Evolutionary conservation across 805 yeast species (phyloP).

Genomic region (Kuraishia molischiana): DNA sequence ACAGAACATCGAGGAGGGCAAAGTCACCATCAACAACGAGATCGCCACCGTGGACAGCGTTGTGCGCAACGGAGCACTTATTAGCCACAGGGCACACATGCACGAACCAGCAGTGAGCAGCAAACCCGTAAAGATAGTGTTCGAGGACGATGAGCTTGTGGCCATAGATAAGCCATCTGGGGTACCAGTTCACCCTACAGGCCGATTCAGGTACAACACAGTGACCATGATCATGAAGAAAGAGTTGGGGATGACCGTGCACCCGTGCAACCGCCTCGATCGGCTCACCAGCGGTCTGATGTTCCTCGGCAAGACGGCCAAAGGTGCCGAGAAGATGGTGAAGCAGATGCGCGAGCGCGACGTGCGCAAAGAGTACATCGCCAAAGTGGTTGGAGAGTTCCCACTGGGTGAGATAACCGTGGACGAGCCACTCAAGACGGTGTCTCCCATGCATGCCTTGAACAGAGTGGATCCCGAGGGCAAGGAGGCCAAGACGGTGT

Average conservation of each 20-base stretch:
- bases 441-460: constrained; percentile 65
- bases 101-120: constrained; percentile 84
- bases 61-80: constrained; percentile 74
- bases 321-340: constrained; percentile 69
- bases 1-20: constrained; percentile 45
- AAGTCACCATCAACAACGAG: constrained; percentile 62
- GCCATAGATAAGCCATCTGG: constrained; percentile 94
- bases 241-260: constrained; percentile 58
- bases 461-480: constrained; percentile 46
- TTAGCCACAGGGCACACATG: constrained; percentile 70
- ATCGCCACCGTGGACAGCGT: constrained; percentile 56
- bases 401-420: constrained; percentile 49
- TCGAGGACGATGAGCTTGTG: constrained; percentile 64
- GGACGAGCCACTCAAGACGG: constrained; percentile 58
- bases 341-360: constrained; percentile 63
- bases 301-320: constrained; percentile 79
- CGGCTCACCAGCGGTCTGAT: constrained; percentile 87
- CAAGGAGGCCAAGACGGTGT: constrained; percentile 67
- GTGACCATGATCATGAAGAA: constrained; percentile 69
- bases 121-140: constrained; percentile 51
- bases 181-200: constrained; percentile 93
- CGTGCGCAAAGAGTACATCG: constrained; percentile 76
- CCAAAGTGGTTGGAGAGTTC: constrained; percentile 81
- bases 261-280: constrained; percentile 83
- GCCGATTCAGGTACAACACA: constrained; percentile 66